Conservation (phyloP, 305 asterid species). For the Ilex paraguariensis region DNA sequence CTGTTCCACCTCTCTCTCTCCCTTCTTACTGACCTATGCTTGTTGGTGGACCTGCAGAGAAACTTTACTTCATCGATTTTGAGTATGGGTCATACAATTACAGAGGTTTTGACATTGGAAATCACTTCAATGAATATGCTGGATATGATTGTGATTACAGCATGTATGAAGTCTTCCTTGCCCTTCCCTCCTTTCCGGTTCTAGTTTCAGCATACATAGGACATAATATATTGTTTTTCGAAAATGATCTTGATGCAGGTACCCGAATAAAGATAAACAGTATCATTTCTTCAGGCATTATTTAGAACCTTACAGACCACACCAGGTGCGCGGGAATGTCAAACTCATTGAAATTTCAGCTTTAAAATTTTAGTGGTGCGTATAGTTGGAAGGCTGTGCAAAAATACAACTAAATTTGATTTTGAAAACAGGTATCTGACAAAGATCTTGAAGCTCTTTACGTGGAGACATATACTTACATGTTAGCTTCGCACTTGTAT, state of each 20-base stretch:
- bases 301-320: constrained; percentile 1
- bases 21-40: not conserved
- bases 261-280: constrained; percentile 5
- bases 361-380: not conserved
- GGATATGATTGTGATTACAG: constrained; percentile 3
- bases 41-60: not conserved
- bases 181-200: not conserved
- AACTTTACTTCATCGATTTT: constrained; percentile 7
- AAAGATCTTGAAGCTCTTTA: constrained; percentile 61
- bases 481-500: constrained; percentile 80
- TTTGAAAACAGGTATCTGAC: constrained; percentile 45
- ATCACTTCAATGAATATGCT: constrained; percentile 10
- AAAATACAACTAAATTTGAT: too few relatives aligned
- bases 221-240: not conserved
- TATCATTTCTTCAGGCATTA: constrained; percentile 11
- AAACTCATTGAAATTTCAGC: not conserved
- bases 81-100: constrained; percentile 7
- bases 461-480: constrained; percentile 62
- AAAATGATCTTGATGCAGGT: not conserved
- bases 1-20: not conserved
- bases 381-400: not conserved
- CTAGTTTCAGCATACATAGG: not conserved
- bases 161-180: not conserved
- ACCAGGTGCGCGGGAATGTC: not conserved
- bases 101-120: constrained; percentile 9